phyloP scores from a whole-genome alignment of 306 rosid genomes.

The Cicer judaicum region DNA sequence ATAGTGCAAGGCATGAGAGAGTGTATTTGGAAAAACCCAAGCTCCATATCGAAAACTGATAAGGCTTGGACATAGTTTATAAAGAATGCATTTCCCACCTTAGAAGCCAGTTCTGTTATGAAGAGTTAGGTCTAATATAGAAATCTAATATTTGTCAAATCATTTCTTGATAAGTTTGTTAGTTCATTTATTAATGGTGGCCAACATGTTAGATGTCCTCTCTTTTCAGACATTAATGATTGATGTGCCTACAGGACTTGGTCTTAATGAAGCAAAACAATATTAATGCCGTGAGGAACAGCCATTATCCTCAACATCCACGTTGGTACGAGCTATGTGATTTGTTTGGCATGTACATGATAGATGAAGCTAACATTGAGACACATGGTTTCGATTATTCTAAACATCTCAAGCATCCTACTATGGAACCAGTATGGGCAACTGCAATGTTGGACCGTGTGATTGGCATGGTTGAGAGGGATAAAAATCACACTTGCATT shows the following conservation, averaged over 20 bases:
- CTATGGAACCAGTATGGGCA: conserved; percentile 89
- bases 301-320: conserved; percentile 98
- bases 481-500: conserved; percentile 91
- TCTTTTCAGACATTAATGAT: conserved; percentile 33
- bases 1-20: no score
- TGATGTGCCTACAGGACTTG: conserved; percentile 69
- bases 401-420: conserved; percentile 82
- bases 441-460: conserved; percentile 95
- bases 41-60: no score
- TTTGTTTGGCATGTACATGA: conserved; percentile 94
- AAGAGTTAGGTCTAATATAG: no score
- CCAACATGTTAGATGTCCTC: neutral
- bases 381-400: conserved; percentile 84
- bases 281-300: conserved; percentile 93
- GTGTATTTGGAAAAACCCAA: no score
- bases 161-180: conserved; percentile 11
- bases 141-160: no score
- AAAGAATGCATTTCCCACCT: no score
- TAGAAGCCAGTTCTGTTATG: no score
- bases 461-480: conserved; percentile 98
- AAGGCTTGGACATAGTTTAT: no score
- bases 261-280: conserved; percentile 89
- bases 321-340: conserved; percentile 98
- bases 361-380: conserved; percentile 98
- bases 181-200: conserved; percentile 13